These are phyloP conservation scores for Lasiodiplodia theobromae DNA, from an alignment of 2,329 filamentous ascomycete genomes.

Conservation along the genomic window DNA sequence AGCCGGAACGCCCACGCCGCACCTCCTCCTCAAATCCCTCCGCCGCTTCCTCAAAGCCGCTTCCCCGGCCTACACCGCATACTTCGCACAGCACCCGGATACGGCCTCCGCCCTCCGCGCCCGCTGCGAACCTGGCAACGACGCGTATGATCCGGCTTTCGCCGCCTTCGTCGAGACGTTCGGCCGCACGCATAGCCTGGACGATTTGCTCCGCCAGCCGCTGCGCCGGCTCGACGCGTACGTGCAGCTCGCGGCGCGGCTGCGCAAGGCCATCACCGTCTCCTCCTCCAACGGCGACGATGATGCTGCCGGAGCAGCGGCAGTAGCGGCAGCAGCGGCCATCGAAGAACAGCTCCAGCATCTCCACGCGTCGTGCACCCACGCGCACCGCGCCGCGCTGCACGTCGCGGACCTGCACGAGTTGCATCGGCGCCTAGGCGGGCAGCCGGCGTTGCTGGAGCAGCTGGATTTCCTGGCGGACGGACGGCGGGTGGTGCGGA, in stretches of 20 bases:
- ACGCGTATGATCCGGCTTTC: constrained; percentile 37
- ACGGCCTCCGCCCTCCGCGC: constrained; percentile 37
- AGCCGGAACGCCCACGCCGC: not conserved
- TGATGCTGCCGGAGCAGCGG: too few species aligned
- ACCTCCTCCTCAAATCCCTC: constrained; percentile 35
- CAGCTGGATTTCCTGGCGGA: constrained; percentile 34
- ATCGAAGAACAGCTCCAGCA: constrained; percentile 28
- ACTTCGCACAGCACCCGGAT: constrained; percentile 38
- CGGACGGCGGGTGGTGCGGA: constrained; percentile 35
- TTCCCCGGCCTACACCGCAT: constrained; percentile 37
- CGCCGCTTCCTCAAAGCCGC: constrained; percentile 36
- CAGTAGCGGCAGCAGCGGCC: constrained; percentile 29
- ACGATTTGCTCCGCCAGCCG: constrained; percentile 40
- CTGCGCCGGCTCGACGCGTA: constrained; percentile 38
- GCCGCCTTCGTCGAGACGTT: constrained; percentile 26
- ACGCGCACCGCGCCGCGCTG: constrained; percentile 34
- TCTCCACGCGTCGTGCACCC: constrained; percentile 30
- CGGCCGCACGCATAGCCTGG: constrained; percentile 34
- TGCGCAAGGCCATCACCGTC: constrained; percentile 15
- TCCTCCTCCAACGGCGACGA: constrained; percentile 33
- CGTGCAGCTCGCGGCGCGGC: constrained; percentile 32
- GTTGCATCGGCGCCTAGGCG: constrained; percentile 38
- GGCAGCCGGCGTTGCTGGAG: constrained; percentile 31
- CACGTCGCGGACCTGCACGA: constrained; percentile 37
- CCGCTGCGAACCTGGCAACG: constrained; percentile 30